These are phyloP conservation scores for Orbilia brochopaga DNA, from an alignment of 2,329 filamentous ascomycete species.

Conservation along the genomic window DNA sequence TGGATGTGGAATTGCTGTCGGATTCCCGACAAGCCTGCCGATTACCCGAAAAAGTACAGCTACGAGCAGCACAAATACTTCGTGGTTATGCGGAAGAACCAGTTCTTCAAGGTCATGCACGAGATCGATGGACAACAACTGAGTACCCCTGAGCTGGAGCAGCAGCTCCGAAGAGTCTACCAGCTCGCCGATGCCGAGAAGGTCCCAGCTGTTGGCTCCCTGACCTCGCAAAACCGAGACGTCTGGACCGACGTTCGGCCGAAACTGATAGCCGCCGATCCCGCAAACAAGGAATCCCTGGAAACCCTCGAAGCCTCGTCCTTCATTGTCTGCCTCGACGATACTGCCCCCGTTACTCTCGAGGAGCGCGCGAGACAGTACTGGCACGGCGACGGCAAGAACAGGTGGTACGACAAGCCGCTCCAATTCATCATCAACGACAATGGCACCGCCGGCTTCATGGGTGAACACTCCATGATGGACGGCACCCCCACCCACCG, in stretches of 20 bases:
- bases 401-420: slow-evolving; percentile 98
- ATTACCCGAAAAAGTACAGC: slow-evolving; percentile 82
- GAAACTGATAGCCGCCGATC: slow-evolving; percentile 73
- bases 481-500: slow-evolving; percentile 97
- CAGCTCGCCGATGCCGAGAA: slow-evolving; percentile 67
- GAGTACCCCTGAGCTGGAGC: slow-evolving; percentile 85
- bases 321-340: slow-evolving; percentile 91
- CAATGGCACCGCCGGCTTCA: slow-evolving; percentile 96
- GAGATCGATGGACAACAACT: slow-evolving; percentile 83
- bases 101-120: slow-evolving; percentile 90
- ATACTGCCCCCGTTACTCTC: slow-evolving; percentile 85
- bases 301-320: slow-evolving; percentile 84
- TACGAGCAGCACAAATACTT: slow-evolving; percentile 81
- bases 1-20: slow-evolving; percentile 98
- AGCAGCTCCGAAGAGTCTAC: slow-evolving; percentile 85
- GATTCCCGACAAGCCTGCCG: slow-evolving; percentile 79
- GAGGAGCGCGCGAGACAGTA: slow-evolving; percentile 95
- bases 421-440: slow-evolving; percentile 98
- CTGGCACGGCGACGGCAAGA: slow-evolving; percentile 96
- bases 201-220: slow-evolving; percentile 75
- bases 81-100: slow-evolving; percentile 89
- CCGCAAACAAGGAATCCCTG: slow-evolving; percentile 77
- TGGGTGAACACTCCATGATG: slow-evolving; percentile 99
- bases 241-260: slow-evolving; percentile 75
- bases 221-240: slow-evolving; percentile 93